phyloP scores from a whole-genome alignment of 768 basidiomycete genomes.

The Cystobasidiopsis lactophilus region DNA sequence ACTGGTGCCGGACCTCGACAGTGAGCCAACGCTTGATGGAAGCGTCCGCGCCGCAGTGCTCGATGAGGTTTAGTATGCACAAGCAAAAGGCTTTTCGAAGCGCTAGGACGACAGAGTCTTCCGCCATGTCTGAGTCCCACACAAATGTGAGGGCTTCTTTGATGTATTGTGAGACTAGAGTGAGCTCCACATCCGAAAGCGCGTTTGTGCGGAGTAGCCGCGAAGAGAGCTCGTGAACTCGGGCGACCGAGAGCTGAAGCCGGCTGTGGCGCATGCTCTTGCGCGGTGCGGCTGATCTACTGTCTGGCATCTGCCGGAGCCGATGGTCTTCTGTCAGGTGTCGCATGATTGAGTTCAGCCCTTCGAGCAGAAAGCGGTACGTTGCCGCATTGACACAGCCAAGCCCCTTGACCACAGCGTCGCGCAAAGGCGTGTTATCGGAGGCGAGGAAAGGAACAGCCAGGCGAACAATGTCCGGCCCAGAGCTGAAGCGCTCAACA shows the following conservation, averaged over 20 bases:
- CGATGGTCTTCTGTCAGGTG: constrained; percentile 62
- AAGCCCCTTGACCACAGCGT: constrained; percentile 68
- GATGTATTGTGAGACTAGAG: constrained; percentile 66
- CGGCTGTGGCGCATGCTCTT: constrained; percentile 52
- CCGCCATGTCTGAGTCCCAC: constrained; percentile 45
- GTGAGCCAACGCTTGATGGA: constrained; percentile 24
- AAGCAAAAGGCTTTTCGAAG: constrained; percentile 20
- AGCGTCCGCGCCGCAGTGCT: constrained; percentile 61
- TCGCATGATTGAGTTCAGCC: constrained; percentile 54
- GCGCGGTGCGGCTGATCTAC: constrained; percentile 22
- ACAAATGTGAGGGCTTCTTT: constrained; percentile 59
- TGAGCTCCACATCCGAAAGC: constrained; percentile 46
- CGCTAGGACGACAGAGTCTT: constrained; percentile 42
- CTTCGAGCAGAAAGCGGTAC: constrained; percentile 62
- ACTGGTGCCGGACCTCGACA: background rate
- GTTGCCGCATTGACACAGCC: constrained; percentile 58
- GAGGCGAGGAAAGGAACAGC: constrained; percentile 56
- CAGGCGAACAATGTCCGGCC: constrained; percentile 61
- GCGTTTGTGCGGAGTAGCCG: constrained; percentile 51
- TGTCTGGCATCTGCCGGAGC: constrained; percentile 18
- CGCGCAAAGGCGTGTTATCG: constrained; percentile 59
- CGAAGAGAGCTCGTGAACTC: constrained; percentile 53
- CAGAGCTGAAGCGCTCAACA: constrained; percentile 56
- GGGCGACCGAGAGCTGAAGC: constrained; percentile 62
- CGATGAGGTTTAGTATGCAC: constrained; percentile 5